Evolutionary conservation across 192 early-diverging fungal genomes (phyloP).

Genomic region (Podila horticola): DNA sequence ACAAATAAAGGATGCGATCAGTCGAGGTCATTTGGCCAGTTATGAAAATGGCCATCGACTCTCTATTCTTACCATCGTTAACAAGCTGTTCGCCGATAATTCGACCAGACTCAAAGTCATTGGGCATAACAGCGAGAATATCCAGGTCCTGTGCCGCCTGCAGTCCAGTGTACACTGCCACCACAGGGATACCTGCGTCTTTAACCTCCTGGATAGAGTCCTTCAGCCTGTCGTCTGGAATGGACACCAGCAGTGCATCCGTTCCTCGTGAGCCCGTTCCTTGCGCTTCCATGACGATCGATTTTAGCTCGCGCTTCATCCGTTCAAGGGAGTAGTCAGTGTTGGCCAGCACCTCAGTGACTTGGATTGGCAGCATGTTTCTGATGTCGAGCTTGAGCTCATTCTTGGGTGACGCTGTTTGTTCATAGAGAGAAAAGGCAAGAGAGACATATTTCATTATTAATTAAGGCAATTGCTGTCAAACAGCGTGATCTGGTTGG

Average conservation of each 20-base stretch:
- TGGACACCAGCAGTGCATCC: slow-evolving; percentile 39
- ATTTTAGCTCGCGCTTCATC: slow-evolving; percentile 20
- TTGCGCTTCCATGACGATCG: not conserved
- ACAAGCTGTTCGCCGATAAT: slow-evolving; percentile 35
- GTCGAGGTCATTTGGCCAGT: no score
- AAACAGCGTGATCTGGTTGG: not conserved
- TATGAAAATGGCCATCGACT: no score
- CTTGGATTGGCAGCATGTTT: not conserved
- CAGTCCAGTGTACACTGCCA: slow-evolving; percentile 31
- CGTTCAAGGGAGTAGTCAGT: slow-evolving; percentile 10
- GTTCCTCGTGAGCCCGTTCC: not conserved
- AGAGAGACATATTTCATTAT: not conserved
- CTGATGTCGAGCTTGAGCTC: not conserved
- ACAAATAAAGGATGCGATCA: no score
- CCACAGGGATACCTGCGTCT: slow-evolving; percentile 28
- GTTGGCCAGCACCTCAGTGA: not conserved
- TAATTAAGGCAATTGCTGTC: not conserved
- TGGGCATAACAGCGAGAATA: slow-evolving; percentile 39
- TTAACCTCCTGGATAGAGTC: slow-evolving; percentile 16
- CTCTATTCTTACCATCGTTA: not conserved
- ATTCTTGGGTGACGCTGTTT: not conserved
- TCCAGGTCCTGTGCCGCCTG: slow-evolving; percentile 29
- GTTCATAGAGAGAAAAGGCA: not conserved
- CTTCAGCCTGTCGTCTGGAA: slow-evolving; percentile 31
- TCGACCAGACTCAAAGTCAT: slow-evolving; percentile 32